phyloP scores from a whole-genome alignment of 2,329 filamentous ascomycete species.

The Phaeosphaeriaceae sp. region DNA sequence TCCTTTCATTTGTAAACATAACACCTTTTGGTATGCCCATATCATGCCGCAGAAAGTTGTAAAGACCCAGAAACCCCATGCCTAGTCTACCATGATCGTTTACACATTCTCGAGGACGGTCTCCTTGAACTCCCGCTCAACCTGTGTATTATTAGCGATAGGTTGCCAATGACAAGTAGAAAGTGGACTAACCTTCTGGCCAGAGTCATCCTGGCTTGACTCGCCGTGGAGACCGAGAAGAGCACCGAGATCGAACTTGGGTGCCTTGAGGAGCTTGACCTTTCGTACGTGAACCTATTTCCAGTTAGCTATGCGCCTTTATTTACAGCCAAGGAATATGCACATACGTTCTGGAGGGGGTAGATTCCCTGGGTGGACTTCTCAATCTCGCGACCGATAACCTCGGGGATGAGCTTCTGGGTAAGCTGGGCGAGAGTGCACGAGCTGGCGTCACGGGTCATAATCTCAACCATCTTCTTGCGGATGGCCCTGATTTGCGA shows the following conservation, averaged over 20 bases:
- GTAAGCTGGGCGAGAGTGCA: slow-evolving; percentile 96
- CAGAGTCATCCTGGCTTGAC: slow-evolving; percentile 92
- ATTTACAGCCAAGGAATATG: slow-evolving; percentile 16
- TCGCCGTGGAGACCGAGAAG: slow-evolving; percentile 97
- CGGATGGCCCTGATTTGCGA: slow-evolving; percentile 98
- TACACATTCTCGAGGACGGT: slow-evolving; percentile 91
- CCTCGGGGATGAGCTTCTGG: slow-evolving; percentile 98
- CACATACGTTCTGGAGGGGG: slow-evolving; percentile 92
- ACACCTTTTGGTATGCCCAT: slow-evolving; percentile 52
- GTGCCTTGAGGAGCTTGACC: slow-evolving; percentile 98
- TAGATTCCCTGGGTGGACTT: slow-evolving; percentile 99
- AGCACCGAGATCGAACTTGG: slow-evolving; percentile 98
- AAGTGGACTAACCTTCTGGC: slow-evolving; percentile 77
- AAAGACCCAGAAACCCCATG: slow-evolving; percentile 48
- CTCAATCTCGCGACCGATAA: slow-evolving; percentile 99
- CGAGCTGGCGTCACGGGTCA: slow-evolving; percentile 90
- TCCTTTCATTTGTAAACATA: slow-evolving; percentile 51
- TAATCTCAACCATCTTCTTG: slow-evolving; percentile 99
- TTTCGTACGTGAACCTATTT: slow-evolving; percentile 97
- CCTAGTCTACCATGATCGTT: slow-evolving; percentile 54
- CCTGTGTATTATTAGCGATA: slow-evolving; percentile 26
- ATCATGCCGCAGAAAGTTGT: slow-evolving; percentile 50
- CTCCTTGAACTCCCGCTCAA: slow-evolving; percentile 99
- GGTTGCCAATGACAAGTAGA: not conserved
- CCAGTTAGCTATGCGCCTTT: slow-evolving; percentile 25